Base-by-base conservation (phyloP, 371 early-diverging fungal species). In the Rhizopus microsporus region DNA sequence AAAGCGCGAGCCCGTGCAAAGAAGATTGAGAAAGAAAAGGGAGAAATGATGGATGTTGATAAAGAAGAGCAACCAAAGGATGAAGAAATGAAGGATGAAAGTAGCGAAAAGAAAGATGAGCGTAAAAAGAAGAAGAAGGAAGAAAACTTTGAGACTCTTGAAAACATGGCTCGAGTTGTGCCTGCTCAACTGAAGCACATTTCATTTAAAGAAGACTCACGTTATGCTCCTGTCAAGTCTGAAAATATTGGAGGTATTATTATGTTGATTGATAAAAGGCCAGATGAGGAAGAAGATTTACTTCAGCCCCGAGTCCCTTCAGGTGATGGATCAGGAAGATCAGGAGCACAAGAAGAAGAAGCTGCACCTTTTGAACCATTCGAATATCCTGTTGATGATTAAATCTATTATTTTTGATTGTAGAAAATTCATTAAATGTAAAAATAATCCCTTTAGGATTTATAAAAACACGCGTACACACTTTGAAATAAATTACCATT, bases 1-100 rank as follows among this genome's bases (percentile, higher is more conserved):
- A 97, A 93, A 76, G 88, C 94, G 3, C 91, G 89, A 69, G 93
- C 94, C 10, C 80, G 94, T 30, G 90, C 93, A 8, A 93, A 91
- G 86, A 93, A 92, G 78, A 74, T 78, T 13, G 88, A 92, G 69
- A 85, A 83, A 52, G 88, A 85, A 52, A 88, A 85, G 66, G 83
- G 74, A 12, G 81, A 79, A 54, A 63, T 64, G 29, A 76, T 75
- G 77, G 84, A 81, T 51, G 61, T 78, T 35, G 81, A 74, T 50
- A 69, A 73, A 47, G 67, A 81, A 38, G 87, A 88, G 39, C 81
- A 75, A 23, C 46, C 60, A 39, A 62, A 80, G 55, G 74, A 74
- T 7, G 85, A 85, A 40, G 80, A 72, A 2, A 69, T 74, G 33
- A 73, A 74, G 16, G 62, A 57, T 17, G 75, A 79, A 32, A 29